Evolutionary conservation across 768 basidiomycete species (phyloP).

Genomic region (Calocybe indica): DNA sequence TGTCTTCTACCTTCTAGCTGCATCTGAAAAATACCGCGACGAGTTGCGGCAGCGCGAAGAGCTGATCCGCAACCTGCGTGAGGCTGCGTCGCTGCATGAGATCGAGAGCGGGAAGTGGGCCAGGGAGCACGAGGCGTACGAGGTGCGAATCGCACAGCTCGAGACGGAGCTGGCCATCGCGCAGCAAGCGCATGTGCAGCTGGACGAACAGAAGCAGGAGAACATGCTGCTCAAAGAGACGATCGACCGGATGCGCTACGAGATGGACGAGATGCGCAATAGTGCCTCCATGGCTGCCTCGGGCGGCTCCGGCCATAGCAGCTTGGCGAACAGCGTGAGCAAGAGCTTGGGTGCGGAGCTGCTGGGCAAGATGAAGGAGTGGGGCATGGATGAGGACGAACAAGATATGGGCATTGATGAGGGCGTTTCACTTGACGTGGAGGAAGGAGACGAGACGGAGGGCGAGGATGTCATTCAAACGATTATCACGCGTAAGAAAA

Average conservation of each 20-base stretch:
- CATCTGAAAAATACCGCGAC: slow-evolving; percentile 74
- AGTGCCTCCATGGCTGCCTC: slow-evolving; percentile 29
- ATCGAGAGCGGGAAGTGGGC: slow-evolving; percentile 63
- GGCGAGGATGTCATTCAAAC: slow-evolving; percentile 79
- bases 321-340: slow-evolving; percentile 52
- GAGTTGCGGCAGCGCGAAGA: slow-evolving; percentile 72
- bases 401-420: slow-evolving; percentile 32
- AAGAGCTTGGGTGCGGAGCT: slow-evolving; percentile 75
- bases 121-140: slow-evolving; percentile 64
- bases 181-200: slow-evolving; percentile 61
- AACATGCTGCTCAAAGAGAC: slow-evolving; percentile 92
- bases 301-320: slow-evolving; percentile 38
- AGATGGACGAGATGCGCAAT: slow-evolving; percentile 86
- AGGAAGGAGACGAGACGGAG: slow-evolving; percentile 34
- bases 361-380: slow-evolving; percentile 51
- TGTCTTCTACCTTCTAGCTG: slow-evolving; percentile 35
- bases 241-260: slow-evolving; percentile 90
- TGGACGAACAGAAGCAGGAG: slow-evolving; percentile 94
- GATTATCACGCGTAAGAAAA: slow-evolving; percentile 80
- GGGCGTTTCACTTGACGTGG: slow-evolving; percentile 14
- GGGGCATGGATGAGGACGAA: slow-evolving; percentile 31
- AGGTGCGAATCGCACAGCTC: slow-evolving; percentile 64
- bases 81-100: slow-evolving; percentile 51
- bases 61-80: slow-evolving; percentile 58
- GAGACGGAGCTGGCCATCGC: slow-evolving; percentile 68